Conservation (phyloP, 2,329 filamentous ascomycete species). For the Basipetospora chlamydospora region DNA sequence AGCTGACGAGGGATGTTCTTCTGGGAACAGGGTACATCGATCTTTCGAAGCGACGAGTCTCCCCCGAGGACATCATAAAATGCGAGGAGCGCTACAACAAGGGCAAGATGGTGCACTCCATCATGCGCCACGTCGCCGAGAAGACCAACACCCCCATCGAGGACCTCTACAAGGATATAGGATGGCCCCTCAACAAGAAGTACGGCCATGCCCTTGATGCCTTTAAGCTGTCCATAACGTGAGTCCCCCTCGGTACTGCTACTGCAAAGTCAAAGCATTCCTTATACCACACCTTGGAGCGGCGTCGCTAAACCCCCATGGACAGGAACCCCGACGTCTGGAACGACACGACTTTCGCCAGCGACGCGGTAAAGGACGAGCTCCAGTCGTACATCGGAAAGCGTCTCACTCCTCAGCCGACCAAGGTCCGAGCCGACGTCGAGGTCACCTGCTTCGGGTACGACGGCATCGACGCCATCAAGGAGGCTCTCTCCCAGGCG, state of each 20-base stretch:
- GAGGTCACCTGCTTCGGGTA: constrained; percentile 94
- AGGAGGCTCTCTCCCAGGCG: constrained; percentile 77
- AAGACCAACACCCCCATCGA: constrained; percentile 94
- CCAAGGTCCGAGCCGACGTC: constrained; percentile 94
- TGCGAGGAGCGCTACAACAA: constrained; percentile 99
- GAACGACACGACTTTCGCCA: constrained; percentile 84
- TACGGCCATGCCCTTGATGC: constrained; percentile 94
- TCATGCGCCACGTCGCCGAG: constrained; percentile 97
- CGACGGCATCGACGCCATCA: constrained; percentile 96
- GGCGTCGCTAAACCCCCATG: no score
- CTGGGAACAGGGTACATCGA: constrained; percentile 63
- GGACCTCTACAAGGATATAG: constrained; percentile 83
- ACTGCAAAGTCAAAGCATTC: neutral
- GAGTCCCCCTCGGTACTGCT: constrained; percentile 24
- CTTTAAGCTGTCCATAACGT: constrained; percentile 98
- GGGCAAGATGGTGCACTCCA: constrained; percentile 97
- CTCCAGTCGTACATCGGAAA: constrained; percentile 93
- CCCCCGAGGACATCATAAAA: constrained; percentile 92
- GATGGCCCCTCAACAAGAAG: constrained; percentile 95
- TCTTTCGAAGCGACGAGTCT: constrained; percentile 95
- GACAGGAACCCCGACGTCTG: constrained; percentile 86
- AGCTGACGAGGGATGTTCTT: neutral
- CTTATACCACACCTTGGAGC: no score
- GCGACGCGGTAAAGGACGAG: constrained; percentile 71
- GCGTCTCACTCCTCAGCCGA: constrained; percentile 93